Percentiles rank a stretch among this genome's conserved stretches.
Evolutionary conservation across 2,329 filamentous ascomycete species (phyloP).

Genomic region (Teratosphaeria zuluensis): DNA sequence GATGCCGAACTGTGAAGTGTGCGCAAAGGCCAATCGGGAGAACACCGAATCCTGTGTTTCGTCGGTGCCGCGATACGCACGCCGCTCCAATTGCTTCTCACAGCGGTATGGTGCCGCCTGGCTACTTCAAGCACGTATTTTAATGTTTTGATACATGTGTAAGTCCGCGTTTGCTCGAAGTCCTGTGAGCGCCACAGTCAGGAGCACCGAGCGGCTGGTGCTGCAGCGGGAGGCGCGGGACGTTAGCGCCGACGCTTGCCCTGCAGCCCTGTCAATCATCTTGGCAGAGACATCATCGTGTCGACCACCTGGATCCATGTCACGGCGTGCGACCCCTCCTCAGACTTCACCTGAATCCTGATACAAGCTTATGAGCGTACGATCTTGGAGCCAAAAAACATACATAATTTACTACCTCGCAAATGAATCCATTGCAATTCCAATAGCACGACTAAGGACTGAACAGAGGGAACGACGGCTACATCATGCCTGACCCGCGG

Average conservation of each 20-base stretch:
- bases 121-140: background rate
- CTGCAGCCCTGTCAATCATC: background rate
- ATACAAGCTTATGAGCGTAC: background rate
- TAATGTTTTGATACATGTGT: background rate
- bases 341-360: background rate
- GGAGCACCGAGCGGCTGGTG: background rate
- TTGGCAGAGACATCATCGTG: background rate
- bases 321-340: background rate
- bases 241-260: background rate
- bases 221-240: background rate
- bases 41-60: background rate
- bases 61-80: background rate
- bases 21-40: background rate
- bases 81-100: background rate
- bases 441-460: background rate
- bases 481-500: constrained; percentile 6
- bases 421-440: background rate
- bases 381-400: background rate
- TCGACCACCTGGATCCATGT: background rate
- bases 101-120: background rate
- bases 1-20: background rate
- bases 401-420: background rate
- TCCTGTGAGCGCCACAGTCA: background rate
- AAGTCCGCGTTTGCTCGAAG: background rate
- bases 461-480: background rate